These are phyloP conservation scores for Coniella lustricola DNA, from an alignment of 2,329 filamentous ascomycete genomes.

Conservation along the genomic window DNA sequence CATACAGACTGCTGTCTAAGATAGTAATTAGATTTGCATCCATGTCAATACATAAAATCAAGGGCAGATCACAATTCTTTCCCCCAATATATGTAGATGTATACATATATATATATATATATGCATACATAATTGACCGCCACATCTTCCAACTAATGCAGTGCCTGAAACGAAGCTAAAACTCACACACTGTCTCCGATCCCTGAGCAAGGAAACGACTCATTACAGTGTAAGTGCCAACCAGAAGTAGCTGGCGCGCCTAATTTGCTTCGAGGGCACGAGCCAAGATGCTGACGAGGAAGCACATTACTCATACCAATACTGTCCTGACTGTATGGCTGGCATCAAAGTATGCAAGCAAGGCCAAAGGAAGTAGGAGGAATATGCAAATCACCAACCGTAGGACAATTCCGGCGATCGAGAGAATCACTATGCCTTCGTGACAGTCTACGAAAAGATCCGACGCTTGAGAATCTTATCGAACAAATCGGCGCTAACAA, in stretches of 20 bases:
- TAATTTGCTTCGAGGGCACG: conserved; percentile 1
- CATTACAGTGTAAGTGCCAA: conserved; percentile 2
- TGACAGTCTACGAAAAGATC: no score
- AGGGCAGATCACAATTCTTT: no score
- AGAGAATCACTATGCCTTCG: not conserved
- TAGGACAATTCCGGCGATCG: not conserved
- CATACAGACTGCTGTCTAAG: no score
- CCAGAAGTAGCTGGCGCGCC: conserved; percentile 1
- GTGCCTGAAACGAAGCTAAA: no score
- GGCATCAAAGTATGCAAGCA: conserved; percentile 6
- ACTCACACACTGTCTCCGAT: not conserved
- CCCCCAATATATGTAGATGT: no score
- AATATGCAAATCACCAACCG: conserved; percentile 1
- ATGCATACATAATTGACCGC: no score
- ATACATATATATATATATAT: no score
- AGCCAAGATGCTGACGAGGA: conserved; percentile 1
- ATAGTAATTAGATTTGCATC: no score
- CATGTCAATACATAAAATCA: no score
- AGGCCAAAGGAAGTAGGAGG: conserved; percentile 1
- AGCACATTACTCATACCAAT: conserved; percentile 1
- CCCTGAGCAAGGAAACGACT: conserved; percentile 1
- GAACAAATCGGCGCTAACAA: no score
- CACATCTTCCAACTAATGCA: no score
- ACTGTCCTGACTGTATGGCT: not conserved
- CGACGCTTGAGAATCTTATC: no score